phyloP scores from a whole-genome alignment of 2,329 filamentous ascomycete genomes.

The Aureobasidium sp. region DNA sequence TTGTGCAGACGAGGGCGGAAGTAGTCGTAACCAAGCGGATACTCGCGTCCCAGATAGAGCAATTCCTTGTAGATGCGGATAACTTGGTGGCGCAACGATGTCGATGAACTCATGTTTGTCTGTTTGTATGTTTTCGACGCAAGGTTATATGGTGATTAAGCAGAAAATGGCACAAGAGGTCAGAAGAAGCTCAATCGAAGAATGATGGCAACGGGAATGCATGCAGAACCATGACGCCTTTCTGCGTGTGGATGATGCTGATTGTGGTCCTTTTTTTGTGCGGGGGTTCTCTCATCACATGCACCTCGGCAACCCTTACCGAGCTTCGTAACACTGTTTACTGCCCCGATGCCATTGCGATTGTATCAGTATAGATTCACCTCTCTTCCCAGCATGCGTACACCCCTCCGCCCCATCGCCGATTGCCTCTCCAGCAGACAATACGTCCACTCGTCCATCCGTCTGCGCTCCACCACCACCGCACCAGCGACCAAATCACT shows the following conservation, averaged over 20 bases:
- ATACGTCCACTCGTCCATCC: background rate
- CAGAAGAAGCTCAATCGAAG: background rate
- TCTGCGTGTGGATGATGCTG: no score
- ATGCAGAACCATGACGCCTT: conserved; percentile 11
- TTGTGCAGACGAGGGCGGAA: conserved; percentile 75
- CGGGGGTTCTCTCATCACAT: background rate
- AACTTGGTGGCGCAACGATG: conserved; percentile 65
- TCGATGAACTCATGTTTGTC: conserved; percentile 28
- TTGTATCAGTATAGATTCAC: background rate
- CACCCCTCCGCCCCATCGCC: background rate
- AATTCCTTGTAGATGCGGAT: conserved; percentile 89
- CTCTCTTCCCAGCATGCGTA: background rate
- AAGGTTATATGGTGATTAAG: no score
- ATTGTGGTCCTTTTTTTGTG: background rate
- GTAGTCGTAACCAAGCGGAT: conserved; percentile 77
- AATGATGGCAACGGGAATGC: background rate
- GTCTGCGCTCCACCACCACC: background rate
- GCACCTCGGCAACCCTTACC: conserved; percentile 13
- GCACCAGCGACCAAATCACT: conserved; percentile 27
- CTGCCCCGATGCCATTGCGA: background rate
- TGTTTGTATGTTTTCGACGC: conserved; percentile 30
- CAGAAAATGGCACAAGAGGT: no score
- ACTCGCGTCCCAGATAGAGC: conserved; percentile 75
- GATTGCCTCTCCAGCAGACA: background rate
- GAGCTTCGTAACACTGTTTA: no score